These are phyloP conservation scores for Porogramme epimiltina DNA, from an alignment of 1,284 basidiomycete species.

Conservation along the genomic window DNA sequence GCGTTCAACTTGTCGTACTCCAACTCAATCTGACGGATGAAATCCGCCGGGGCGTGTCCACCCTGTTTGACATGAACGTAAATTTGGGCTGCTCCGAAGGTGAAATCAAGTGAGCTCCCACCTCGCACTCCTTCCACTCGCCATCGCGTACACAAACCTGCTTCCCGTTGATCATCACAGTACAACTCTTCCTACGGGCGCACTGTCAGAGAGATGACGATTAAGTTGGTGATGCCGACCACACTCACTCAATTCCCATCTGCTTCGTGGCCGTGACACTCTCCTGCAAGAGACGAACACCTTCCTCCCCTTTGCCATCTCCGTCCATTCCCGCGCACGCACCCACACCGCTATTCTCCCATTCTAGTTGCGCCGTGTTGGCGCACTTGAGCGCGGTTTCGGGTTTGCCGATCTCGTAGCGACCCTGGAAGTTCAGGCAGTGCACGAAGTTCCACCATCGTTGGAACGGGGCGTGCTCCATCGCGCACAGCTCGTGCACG, in stretches of 20 bases:
- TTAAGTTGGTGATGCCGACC: neutral
- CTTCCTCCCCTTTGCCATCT: slow-evolving; percentile 60
- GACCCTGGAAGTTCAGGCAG: slow-evolving; percentile 77
- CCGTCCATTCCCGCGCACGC: slow-evolving; percentile 60
- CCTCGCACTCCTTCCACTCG: slow-evolving; percentile 84
- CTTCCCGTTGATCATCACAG: slow-evolving; percentile 71
- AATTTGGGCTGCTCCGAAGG: neutral
- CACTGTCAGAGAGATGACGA: slow-evolving; percentile 3
- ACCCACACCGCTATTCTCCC: slow-evolving; percentile 62
- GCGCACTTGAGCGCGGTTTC: slow-evolving; percentile 72
- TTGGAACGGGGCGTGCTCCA: slow-evolving; percentile 51
- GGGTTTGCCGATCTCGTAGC: slow-evolving; percentile 63
- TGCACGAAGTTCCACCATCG: slow-evolving; percentile 75
- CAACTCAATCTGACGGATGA: slow-evolving; percentile 76
- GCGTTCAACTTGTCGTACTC: slow-evolving; percentile 70
- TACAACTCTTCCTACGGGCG: slow-evolving; percentile 75
- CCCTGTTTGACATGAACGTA: slow-evolving; percentile 44
- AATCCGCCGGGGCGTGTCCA: slow-evolving; percentile 74
- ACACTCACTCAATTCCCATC: slow-evolving; percentile 59
- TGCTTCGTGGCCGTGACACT: slow-evolving; percentile 53
- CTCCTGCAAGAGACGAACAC: slow-evolving; percentile 58
- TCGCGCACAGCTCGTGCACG: slow-evolving; percentile 81
- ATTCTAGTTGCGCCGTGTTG: slow-evolving; percentile 62
- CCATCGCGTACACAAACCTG: slow-evolving; percentile 78
- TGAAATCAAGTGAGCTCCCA: slow-evolving; percentile 40